Percentiles rank a stretch among this genome's conserved stretches.
Conservation (phyloP, 257 asterid species). For the Fraxinus anomala region DNA sequence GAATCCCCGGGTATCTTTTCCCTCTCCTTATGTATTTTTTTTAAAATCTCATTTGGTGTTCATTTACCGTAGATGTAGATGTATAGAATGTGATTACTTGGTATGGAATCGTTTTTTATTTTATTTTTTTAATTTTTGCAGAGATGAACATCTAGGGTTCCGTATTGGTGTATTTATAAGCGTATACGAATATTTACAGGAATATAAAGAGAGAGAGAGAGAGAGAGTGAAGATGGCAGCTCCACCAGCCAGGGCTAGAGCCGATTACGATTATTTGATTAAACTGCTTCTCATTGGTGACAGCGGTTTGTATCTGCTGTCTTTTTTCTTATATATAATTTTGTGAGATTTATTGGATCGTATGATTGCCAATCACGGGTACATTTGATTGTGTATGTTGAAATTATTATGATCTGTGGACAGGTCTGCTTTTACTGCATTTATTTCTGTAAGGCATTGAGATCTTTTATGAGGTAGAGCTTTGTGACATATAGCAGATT, state of each 20-base stretch:
- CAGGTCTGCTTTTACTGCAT: neutral
- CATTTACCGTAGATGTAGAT: neutral
- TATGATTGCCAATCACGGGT: neutral
- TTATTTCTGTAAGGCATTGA: neutral
- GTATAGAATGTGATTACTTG: neutral
- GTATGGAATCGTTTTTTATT: no score
- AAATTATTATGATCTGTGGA: neutral
- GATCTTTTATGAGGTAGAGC: neutral
- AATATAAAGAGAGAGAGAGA: neutral
- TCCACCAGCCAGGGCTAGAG: conserved; percentile 66
- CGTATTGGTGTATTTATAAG: neutral
- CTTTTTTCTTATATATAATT: neutral
- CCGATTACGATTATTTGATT: conserved; percentile 57
- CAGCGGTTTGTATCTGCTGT: conserved; percentile 41
- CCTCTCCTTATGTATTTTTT: neutral
- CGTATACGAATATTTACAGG: neutral
- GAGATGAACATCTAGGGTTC: conserved; percentile 2
- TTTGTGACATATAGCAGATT: neutral
- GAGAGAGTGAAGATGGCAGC: conserved; percentile 43
- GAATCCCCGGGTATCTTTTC: neutral
- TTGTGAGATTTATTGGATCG: neutral
- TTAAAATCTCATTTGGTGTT: neutral
- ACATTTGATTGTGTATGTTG: neutral
- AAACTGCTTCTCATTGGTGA: conserved; percentile 60
- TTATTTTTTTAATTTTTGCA: neutral